A percentile compares a stretch with the other conserved stretches of the same genome.
Conservation (phyloP, 306 rosid species). For the Dicorynia guianensis region DNA sequence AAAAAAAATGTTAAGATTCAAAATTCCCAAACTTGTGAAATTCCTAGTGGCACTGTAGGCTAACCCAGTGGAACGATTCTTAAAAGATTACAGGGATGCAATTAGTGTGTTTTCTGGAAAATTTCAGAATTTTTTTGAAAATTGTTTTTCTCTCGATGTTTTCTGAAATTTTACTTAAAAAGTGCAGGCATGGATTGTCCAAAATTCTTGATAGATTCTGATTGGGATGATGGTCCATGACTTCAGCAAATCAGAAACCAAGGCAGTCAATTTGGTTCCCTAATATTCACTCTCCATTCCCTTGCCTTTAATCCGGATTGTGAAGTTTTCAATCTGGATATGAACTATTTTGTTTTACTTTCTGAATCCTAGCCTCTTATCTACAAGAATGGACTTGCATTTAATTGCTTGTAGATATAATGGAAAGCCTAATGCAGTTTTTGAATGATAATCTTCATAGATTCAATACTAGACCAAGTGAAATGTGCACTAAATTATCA, state of each 20-base stretch:
- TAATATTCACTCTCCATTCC: conserved; percentile 6
- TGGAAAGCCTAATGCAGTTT: conserved; percentile 8
- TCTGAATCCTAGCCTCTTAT: conserved; percentile 11
- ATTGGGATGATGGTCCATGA: conserved; percentile 3
- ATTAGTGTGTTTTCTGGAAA: too few relatives aligned
- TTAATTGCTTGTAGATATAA: conserved; percentile 26
- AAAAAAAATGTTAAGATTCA: neutral
- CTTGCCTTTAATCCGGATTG: conserved; percentile 27
- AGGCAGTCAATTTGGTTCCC: conserved; percentile 19
- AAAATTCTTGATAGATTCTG: conserved; percentile 28
- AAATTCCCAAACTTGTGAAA: conserved; percentile 11
- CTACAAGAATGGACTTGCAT: conserved; percentile 8
- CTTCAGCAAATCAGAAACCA: conserved; percentile 19
- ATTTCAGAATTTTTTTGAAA: too few relatives aligned
- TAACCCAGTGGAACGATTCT: neutral
- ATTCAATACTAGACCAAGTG: conserved; percentile 16
- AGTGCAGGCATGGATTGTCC: neutral
- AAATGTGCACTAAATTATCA: neutral
- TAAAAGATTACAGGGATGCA: neutral
- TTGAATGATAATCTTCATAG: conserved; percentile 25
- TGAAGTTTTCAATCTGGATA: conserved; percentile 20
- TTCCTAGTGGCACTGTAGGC: neutral
- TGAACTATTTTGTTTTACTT: conserved; percentile 23
- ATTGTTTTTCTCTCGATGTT: too few relatives aligned
- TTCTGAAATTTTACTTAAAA: too few relatives aligned